Evolutionary conservation across 225 moss, liverwort and hornwort genomes (phyloP), one percentile per base, ranked within the genome.

Genomic region (Polytrichum formosum): DNA sequence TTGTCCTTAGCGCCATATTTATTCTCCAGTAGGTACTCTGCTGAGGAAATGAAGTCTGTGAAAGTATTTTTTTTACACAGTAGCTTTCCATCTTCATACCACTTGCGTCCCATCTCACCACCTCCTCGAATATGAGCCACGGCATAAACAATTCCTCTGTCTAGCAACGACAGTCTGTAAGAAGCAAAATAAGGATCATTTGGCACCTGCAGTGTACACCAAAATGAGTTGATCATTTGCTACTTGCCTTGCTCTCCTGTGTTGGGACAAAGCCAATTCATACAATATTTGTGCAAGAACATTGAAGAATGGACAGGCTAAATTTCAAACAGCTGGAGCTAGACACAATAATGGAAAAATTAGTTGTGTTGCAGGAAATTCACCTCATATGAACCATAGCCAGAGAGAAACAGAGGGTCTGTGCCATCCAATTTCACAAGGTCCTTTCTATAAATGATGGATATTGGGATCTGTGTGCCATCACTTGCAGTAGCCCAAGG

Each of bases 371-470:
- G 63, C 16, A 63, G 18, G 5, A 63, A 29, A 55, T 53, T 55
- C 90, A 96, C 93, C 91, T 96, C 96, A 68, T 96, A 96, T 29
- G 96, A 91, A 53, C 96, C 96, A 74, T 96, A 96, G 60, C 96
- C 96, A 77, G 90, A 87, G 23, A 96, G 82, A 76, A 96, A 74
- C 68, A 96, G 72, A 5, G 93, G 90, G 74, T 93, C 93, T 60
- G 90, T 88, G 68, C 93, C 96, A 73, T 96, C 91, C 78, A 96
- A 74, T 80, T 83, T 89, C 66, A 89, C 93, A 56, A 93, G 74
- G 63, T 96, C 93, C 64, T 85, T 96, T 73, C 92, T 88, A 68
- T 88, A 96, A 19, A 92, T 76, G 25, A 96, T 83, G 56, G 96
- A 96, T 63, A 96, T 83, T 5, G 96, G 96, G 78, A 96, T 72